These are phyloP conservation scores for Sechiopsis laciniata DNA, from an alignment of 306 rosid species.

Conservation along the genomic window DNA sequence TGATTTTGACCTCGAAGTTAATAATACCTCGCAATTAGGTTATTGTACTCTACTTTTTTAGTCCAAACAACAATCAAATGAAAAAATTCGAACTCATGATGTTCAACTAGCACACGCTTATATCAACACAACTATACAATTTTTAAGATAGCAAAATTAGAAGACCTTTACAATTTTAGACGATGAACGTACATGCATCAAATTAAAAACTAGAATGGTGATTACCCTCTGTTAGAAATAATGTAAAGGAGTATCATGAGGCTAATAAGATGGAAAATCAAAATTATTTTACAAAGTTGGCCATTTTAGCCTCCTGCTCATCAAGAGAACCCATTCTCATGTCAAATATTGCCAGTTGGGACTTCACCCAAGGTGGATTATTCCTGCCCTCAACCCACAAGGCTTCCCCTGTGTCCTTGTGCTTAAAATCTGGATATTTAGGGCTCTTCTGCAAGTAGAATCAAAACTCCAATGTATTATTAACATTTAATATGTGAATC, in stretches of 20 bases:
- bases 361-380: conserved; percentile 82
- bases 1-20: no score
- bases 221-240: neutral
- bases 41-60: no score
- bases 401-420: conserved; percentile 92
- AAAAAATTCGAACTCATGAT: no score
- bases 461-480: neutral
- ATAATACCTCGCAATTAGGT: no score
- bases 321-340: conserved; percentile 45
- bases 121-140: no score
- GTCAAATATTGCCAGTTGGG: conserved; percentile 75
- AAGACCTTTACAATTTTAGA: no score
- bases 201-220: no score
- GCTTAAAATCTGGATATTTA: conserved; percentile 82
- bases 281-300: neutral
- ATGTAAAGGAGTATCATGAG: neutral
- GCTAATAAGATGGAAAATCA: conserved; percentile 20
- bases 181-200: no score
- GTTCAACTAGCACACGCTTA: no score
- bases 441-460: conserved; percentile 69
- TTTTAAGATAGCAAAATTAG: no score
- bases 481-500: neutral
- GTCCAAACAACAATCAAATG: no score
- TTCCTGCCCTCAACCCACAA: conserved; percentile 76
- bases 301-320: conserved; percentile 33